phyloP scores from a whole-genome alignment of 2,329 filamentous ascomycete species.

The Westerdykella ornata region DNA sequence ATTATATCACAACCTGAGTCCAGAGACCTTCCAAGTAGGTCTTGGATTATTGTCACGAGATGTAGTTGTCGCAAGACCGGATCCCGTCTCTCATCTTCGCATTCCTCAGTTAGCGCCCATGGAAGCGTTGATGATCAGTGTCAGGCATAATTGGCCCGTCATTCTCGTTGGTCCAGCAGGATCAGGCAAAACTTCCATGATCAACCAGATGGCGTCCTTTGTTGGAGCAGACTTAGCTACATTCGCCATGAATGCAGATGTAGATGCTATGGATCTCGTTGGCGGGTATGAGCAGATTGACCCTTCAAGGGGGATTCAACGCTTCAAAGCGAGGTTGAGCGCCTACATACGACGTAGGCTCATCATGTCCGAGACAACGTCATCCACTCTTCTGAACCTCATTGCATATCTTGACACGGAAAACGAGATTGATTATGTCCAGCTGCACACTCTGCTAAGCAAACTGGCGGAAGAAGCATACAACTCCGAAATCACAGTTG shows the following conservation, averaged over 20 bases:
- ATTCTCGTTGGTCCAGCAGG: constrained; percentile 82
- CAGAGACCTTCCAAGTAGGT: constrained; percentile 67
- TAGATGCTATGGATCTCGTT: constrained; percentile 94
- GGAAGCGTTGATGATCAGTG: constrained; percentile 80
- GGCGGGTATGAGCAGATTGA: constrained; percentile 96
- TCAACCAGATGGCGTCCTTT: constrained; percentile 73
- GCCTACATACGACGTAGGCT: constrained; percentile 45
- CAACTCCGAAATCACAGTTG: constrained; percentile 5
- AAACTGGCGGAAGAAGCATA: constrained; percentile 7
- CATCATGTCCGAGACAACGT: constrained; percentile 7
- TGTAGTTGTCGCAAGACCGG: constrained; percentile 25
- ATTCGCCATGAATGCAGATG: constrained; percentile 87
- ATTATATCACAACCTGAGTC: constrained; percentile 65
- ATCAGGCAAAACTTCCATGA: constrained; percentile 74
- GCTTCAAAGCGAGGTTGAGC: constrained; percentile 50
- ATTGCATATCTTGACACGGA: constrained; percentile 16
- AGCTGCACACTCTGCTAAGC: background rate
- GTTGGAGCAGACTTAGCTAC: constrained; percentile 70
- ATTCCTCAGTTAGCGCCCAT: constrained; percentile 60
- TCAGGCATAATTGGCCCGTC: constrained; percentile 80
- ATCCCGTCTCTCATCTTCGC: constrained; percentile 14
- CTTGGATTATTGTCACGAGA: constrained; percentile 64
- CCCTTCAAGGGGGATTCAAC: constrained; percentile 63
- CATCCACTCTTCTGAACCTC: constrained; percentile 9
- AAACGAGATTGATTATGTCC: background rate